A percentile compares a stretch with the other conserved stretches of the same genome.
Evolutionary conservation across 2,329 filamentous ascomycete genomes (phyloP).

Genomic region (Acrodontium crateriforme): DNA sequence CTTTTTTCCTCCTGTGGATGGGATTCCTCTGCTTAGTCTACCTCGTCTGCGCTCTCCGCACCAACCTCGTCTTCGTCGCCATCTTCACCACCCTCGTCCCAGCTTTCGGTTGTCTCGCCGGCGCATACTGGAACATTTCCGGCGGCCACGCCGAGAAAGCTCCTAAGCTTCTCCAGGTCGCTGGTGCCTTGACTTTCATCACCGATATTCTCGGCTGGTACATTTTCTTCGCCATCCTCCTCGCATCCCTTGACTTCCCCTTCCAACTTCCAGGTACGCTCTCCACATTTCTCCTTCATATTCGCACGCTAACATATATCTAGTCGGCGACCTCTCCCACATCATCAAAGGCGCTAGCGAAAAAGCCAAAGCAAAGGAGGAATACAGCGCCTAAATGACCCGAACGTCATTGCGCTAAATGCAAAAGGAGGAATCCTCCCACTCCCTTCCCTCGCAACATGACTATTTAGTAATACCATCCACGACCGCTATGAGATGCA

Average conservation of each 20-base stretch:
- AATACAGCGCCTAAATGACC: conserved; percentile 7
- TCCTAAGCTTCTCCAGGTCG: conserved; percentile 21
- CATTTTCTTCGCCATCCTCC: conserved; percentile 40
- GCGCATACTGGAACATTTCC: conserved; percentile 45
- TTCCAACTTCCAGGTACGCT: conserved; percentile 32
- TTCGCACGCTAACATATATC: conserved; percentile 2
- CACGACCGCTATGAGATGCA: too few species aligned
- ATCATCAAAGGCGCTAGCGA: conserved; percentile 30
- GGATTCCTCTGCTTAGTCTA: conserved; percentile 52
- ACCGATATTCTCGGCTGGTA: conserved; percentile 38
- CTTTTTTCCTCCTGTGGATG: conserved; percentile 54
- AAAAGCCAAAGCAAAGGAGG: conserved; percentile 15
- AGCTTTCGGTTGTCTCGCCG: conserved; percentile 46
- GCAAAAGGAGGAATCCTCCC: too few species aligned
- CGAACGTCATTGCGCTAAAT: too few species aligned
- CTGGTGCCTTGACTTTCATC: conserved; percentile 36
- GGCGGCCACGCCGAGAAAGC: conserved; percentile 24
- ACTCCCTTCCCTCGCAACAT: too few species aligned
- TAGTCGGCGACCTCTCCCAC: conserved; percentile 32
- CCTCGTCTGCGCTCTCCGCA: conserved; percentile 55
- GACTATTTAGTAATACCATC: too few species aligned
- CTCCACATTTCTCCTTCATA: not conserved
- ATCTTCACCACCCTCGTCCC: conserved; percentile 53
- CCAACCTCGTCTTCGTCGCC: conserved; percentile 55
- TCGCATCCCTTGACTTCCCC: conserved; percentile 40